Percentiles rank a stretch among this genome's conserved stretches.
Conservation (phyloP, 768 basidiomycete genomes). For the Amanita fuliginea region DNA sequence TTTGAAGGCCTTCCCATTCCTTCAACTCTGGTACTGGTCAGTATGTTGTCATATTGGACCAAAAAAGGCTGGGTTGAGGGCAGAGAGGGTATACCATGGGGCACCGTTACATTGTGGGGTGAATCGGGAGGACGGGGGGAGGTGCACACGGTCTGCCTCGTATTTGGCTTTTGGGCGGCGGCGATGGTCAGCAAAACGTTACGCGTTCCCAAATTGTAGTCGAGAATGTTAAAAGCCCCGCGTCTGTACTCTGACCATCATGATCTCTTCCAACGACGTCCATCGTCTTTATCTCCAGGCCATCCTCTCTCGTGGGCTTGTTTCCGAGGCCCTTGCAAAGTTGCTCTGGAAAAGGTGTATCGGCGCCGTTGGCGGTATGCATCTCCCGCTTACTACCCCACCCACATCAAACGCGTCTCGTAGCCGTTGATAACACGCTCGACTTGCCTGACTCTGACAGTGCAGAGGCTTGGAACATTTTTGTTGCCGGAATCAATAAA, state of each 20-base stretch:
- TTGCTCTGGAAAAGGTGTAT: constrained; percentile 59
- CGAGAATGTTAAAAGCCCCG: constrained; percentile 10
- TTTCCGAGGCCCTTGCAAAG: constrained; percentile 56
- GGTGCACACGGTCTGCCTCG: constrained; percentile 63
- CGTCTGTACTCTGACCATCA: constrained; percentile 14
- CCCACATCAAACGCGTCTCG: constrained; percentile 6
- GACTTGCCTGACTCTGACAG: constrained; percentile 30
- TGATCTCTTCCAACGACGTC: constrained; percentile 51
- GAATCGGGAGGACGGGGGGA: constrained; percentile 67
- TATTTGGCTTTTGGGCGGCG: constrained; percentile 85
- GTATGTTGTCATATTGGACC: constrained; percentile 70
- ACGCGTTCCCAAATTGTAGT: constrained; percentile 65
- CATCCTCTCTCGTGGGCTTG: constrained; percentile 54
- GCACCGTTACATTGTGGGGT: constrained; percentile 68
- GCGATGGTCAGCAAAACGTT: constrained; percentile 99
- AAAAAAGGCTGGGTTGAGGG: constrained; percentile 79
- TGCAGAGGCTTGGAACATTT: constrained; percentile 44
- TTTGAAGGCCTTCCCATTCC: constrained; percentile 99
- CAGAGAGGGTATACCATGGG: constrained; percentile 63
- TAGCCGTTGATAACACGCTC: constrained; percentile 44
- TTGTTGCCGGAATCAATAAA: constrained; percentile 48
- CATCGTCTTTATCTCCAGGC: constrained; percentile 74
- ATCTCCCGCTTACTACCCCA: background rate
- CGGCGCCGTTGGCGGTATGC: constrained; percentile 54
- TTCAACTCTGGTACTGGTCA: constrained; percentile 74